These are phyloP conservation scores for Primulina eburnea DNA, from an alignment of 257 asterid species.

Conservation along the genomic window DNA sequence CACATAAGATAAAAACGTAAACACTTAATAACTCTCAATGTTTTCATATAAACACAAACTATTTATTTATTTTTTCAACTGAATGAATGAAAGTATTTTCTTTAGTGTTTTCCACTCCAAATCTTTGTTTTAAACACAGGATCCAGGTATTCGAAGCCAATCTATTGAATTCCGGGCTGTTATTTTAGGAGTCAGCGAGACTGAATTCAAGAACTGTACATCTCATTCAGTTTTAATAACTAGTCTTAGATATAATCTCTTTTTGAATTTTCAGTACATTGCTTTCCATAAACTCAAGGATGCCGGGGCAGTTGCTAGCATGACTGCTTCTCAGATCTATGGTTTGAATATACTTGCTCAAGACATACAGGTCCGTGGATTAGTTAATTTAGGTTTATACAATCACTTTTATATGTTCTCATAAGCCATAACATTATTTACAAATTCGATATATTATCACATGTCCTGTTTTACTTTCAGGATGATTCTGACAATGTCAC, in stretches of 20 bases:
- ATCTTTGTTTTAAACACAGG: not conserved
- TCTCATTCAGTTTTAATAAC: not conserved
- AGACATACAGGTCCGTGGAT: constrained; percentile 80
- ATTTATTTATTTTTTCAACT: not conserved
- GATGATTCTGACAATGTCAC: constrained; percentile 93
- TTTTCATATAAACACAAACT: not conserved
- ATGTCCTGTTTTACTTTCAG: constrained; percentile 38
- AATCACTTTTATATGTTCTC: not conserved
- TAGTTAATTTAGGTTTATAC: not conserved
- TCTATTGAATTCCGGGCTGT: constrained; percentile 13
- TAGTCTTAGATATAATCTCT: constrained; percentile 18
- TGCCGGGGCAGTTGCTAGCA: constrained; percentile 98
- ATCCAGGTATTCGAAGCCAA: constrained; percentile 10
- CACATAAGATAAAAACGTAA: not conserved
- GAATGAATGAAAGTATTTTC: not conserved
- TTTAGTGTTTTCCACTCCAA: not conserved
- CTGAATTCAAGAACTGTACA: constrained; percentile 8
- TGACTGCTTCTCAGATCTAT: constrained; percentile 71
- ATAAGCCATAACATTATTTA: constrained; percentile 6
- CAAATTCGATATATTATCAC: constrained; percentile 14
- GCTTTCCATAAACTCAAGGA: constrained; percentile 74
- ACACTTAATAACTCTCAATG: not conserved
- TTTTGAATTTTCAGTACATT: constrained; percentile 48
- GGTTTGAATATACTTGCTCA: constrained; percentile 80
- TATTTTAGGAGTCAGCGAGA: not conserved